Evolutionary conservation across 2,329 filamentous ascomycete genomes (phyloP).

Genomic region (Camptophora hylomeconis): DNA sequence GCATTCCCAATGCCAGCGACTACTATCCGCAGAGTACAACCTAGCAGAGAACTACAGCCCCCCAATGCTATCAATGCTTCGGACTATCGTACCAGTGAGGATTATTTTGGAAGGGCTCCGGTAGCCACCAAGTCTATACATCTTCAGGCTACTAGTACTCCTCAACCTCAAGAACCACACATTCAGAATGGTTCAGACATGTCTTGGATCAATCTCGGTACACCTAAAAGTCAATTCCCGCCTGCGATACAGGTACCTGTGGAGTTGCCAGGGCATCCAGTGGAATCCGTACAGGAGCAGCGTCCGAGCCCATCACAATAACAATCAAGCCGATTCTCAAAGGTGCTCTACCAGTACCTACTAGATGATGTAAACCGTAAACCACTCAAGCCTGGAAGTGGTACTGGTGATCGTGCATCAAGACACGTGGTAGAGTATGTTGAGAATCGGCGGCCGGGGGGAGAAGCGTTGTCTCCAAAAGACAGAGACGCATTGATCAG

Average conservation of each 20-base stretch:
- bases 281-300: too few relatives aligned
- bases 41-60: constrained; percentile 1
- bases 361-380: constrained; percentile 17
- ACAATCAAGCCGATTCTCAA: constrained; percentile 7
- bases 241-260: too few relatives aligned
- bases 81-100: not conserved
- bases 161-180: constrained; percentile 1
- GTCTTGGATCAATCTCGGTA: constrained; percentile 18
- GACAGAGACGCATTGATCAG: too few relatives aligned
- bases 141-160: constrained; percentile 1
- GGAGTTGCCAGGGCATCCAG: too few relatives aligned
- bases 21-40: not conserved
- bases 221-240: constrained; percentile 5
- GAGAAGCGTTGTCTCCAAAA: too few relatives aligned
- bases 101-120: too few relatives aligned
- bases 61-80: constrained; percentile 3
- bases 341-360: constrained; percentile 16
- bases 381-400: constrained; percentile 6
- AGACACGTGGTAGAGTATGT: constrained; percentile 6
- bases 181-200: constrained; percentile 10
- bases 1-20: constrained; percentile 12
- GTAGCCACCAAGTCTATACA: constrained; percentile 1
- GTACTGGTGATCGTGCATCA: constrained; percentile 4
- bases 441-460: constrained; percentile 12
- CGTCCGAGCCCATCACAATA: not conserved